These are phyloP conservation scores for Trapa bicornis DNA, from an alignment of 345 rosid genomes.

Conservation along the genomic window DNA sequence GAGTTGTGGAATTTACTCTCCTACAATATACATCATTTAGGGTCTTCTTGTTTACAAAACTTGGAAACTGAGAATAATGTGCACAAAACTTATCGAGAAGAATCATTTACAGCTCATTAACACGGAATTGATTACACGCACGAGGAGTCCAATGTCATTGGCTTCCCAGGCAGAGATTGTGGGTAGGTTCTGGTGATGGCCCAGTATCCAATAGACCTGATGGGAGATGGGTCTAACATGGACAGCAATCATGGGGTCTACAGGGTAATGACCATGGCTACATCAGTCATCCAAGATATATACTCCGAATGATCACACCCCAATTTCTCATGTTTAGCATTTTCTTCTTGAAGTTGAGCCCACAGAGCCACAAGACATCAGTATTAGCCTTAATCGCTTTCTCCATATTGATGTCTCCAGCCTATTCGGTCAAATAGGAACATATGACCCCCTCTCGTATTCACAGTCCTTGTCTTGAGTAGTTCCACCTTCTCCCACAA, in stretches of 20 bases:
- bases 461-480: slow-evolving; percentile 22
- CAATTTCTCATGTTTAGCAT: slow-evolving; percentile 42
- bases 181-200: slow-evolving; percentile 33
- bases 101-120: slow-evolving; percentile 40
- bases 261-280: slow-evolving; percentile 46
- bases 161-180: slow-evolving; percentile 28
- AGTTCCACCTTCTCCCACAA: slow-evolving; percentile 36
- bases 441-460: slow-evolving; percentile 19
- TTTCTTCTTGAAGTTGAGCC: slow-evolving; percentile 63
- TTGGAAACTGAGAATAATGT: neutral
- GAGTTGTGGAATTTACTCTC: no score
- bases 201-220: slow-evolving; percentile 52
- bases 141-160: slow-evolving; percentile 38
- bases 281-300: slow-evolving; percentile 52
- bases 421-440: no score
- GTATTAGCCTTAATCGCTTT: slow-evolving; percentile 45
- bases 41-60: neutral
- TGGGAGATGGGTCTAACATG: slow-evolving; percentile 47
- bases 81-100: slow-evolving; percentile 1
- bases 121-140: slow-evolving; percentile 45
- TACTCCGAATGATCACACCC: slow-evolving; percentile 26
- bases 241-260: slow-evolving; percentile 41
- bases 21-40: no score
- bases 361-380: slow-evolving; percentile 58
- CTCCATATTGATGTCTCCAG: slow-evolving; percentile 20